Evolutionary conservation across 352 stramenopile species (phyloP).

Genomic region (Globisporangium cystogenes): DNA sequence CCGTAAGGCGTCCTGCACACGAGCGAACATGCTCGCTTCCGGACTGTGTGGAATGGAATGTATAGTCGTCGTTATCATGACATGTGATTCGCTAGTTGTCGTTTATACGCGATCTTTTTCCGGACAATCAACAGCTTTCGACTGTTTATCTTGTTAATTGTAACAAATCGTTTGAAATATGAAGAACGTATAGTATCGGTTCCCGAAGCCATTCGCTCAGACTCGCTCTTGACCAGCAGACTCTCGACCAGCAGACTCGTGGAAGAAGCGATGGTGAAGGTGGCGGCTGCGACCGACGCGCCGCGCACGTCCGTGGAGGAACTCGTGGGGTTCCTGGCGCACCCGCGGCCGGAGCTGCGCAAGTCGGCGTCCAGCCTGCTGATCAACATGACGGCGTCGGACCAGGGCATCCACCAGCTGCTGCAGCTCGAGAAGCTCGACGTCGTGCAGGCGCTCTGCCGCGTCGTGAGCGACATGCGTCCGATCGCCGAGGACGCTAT

Average conservation of each 20-base stretch:
- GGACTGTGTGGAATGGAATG: no score
- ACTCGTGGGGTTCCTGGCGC: constrained; percentile 75
- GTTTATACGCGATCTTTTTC: no score
- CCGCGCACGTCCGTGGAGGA: constrained; percentile 78
- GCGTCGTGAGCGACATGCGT: constrained; percentile 78
- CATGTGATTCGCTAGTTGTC: no score
- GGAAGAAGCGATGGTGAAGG: constrained; percentile 38
- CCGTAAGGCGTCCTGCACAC: constrained; percentile 47
- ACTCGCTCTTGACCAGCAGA: no score
- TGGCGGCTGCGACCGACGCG: constrained; percentile 28
- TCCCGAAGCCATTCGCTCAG: no score
- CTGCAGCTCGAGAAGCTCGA: constrained; percentile 68
- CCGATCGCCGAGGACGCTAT: constrained; percentile 82
- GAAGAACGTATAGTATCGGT: no score
- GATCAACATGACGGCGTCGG: constrained; percentile 78
- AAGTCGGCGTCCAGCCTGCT: constrained; percentile 81
- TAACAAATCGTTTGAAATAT: no score
- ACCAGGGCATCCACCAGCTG: constrained; percentile 73
- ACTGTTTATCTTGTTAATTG: no score
- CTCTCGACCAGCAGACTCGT: no score
- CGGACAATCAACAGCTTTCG: no score
- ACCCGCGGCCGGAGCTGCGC: constrained; percentile 76
- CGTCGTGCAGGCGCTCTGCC: constrained; percentile 71
- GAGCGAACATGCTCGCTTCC: constrained; percentile 21
- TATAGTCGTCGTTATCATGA: no score